Evolutionary conservation across 2,329 filamentous ascomycete genomes (phyloP).

Genomic region (Coleophoma eucalyptorum): DNA sequence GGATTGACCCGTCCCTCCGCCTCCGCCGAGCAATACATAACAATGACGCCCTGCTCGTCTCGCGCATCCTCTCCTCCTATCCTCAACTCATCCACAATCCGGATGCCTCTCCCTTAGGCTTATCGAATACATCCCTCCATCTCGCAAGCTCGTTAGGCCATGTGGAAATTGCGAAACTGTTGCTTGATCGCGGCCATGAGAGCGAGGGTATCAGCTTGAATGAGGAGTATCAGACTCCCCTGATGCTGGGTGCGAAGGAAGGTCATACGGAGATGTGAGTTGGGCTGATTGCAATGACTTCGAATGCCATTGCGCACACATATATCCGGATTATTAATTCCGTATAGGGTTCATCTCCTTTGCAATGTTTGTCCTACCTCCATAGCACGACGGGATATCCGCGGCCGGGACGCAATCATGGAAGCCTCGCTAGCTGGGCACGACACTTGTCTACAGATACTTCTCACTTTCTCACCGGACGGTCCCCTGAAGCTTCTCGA

Average conservation of each 20-base stretch:
- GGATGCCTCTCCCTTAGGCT: conserved; percentile 57
- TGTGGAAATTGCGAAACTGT: conserved; percentile 62
- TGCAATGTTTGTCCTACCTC: conserved; percentile 53
- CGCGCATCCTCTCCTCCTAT: conserved; percentile 72
- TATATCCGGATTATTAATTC: not conserved
- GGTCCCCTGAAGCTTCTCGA: conserved; percentile 32
- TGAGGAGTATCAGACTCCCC: conserved; percentile 72
- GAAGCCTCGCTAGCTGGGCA: conserved; percentile 56
- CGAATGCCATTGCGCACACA: not conserved
- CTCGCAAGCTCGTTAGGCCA: conserved; percentile 73
- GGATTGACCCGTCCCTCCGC: conserved; percentile 74
- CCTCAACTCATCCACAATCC: conserved; percentile 73
- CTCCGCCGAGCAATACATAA: conserved; percentile 79
- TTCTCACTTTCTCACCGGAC: conserved; percentile 54
- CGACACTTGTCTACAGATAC: conserved; percentile 61
- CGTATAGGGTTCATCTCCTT: conserved; percentile 56
- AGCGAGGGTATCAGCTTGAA: conserved; percentile 66
- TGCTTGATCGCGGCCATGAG: conserved; percentile 75
- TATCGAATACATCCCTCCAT: conserved; percentile 82
- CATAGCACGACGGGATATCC: conserved; percentile 53
- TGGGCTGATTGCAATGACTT: not conserved
- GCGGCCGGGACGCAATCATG: conserved; percentile 71
- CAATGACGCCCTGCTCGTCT: conserved; percentile 65
- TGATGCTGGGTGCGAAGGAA: conserved; percentile 71
- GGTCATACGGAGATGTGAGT: conserved; percentile 62